phyloP scores from a whole-genome alignment of 2,329 filamentous ascomycete species.

The Hymenoscyphus salicellus region DNA sequence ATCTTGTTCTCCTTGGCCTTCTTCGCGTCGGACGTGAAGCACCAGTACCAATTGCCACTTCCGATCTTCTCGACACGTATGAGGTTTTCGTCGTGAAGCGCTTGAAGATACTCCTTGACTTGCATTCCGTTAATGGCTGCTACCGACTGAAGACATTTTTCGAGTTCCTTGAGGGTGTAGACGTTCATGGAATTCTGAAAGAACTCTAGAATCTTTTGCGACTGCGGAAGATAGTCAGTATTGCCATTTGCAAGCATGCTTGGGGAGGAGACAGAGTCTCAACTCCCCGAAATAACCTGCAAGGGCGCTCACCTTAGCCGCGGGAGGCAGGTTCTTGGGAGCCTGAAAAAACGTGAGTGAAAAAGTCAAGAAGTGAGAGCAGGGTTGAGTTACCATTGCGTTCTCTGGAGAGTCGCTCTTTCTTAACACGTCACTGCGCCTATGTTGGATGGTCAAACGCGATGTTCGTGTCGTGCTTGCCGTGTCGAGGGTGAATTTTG shows the following conservation, averaged over 20 bases:
- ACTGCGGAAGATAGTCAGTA: too few relatives aligned
- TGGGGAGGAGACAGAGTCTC: too few relatives aligned
- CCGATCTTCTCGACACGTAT: constrained; percentile 68
- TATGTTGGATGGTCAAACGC: not conserved
- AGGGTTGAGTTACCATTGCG: not conserved
- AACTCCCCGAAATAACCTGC: too few relatives aligned
- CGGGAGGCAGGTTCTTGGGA: constrained; percentile 55
- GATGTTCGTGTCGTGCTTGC: not conserved
- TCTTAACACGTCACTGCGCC: not conserved
- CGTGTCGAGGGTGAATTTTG: not conserved
- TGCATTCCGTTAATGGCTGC: constrained; percentile 64
- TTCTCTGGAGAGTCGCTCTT: not conserved
- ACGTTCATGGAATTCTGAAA: constrained; percentile 58
- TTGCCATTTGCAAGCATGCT: too few relatives aligned
- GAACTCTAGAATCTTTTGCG: constrained; percentile 52
- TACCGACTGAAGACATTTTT: constrained; percentile 59
- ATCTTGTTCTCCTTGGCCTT: constrained; percentile 44
- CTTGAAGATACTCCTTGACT: constrained; percentile 64
- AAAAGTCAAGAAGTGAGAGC: not conserved
- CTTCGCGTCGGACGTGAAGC: constrained; percentile 55
- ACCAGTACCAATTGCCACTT: constrained; percentile 71
- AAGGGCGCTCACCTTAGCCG: constrained; percentile 44
- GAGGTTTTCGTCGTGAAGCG: constrained; percentile 57
- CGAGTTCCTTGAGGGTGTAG: constrained; percentile 65
- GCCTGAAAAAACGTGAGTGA: constrained; percentile 32